These are phyloP conservation scores for Lentinus polychrous DNA, from an alignment of 1,284 basidiomycete genomes.

Conservation along the genomic window DNA sequence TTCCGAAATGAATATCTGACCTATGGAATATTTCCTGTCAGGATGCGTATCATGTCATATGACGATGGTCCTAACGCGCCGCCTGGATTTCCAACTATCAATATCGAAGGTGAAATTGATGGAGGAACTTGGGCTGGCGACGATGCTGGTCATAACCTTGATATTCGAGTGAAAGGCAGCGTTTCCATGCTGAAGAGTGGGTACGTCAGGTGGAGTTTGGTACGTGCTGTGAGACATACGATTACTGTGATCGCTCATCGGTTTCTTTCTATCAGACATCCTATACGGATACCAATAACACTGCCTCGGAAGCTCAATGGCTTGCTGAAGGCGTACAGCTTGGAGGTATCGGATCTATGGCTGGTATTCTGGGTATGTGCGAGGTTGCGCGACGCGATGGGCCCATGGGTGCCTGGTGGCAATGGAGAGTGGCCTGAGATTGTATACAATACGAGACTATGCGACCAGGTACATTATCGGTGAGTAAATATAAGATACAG, in stretches of 20 bases:
- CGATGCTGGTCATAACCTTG: not conserved
- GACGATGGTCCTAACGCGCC: not conserved
- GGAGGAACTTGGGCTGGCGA: not conserved
- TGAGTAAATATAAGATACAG: no score
- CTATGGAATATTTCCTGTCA: not conserved
- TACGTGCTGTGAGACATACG: not conserved
- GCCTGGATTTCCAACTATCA: conserved; percentile 1
- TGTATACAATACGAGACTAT: no score
- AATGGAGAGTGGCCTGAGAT: conserved; percentile 1
- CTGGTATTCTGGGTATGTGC: conserved; percentile 3
- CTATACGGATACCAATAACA: not conserved
- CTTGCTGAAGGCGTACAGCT: conserved; percentile 4
- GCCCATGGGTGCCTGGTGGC: conserved; percentile 6
- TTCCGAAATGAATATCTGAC: not conserved
- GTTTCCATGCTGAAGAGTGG: conserved; percentile 2
- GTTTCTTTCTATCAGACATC: not conserved
- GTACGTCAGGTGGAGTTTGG: conserved; percentile 4
- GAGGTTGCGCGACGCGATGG: not conserved
- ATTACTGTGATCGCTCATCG: not conserved
- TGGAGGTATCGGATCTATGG: conserved; percentile 5
- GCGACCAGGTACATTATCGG: no score
- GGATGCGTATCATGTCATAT: not conserved
- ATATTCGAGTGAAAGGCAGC: conserved; percentile 2
- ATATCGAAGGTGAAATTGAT: conserved; percentile 3
- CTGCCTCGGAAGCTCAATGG: not conserved